Evolutionary conservation across 1,284 basidiomycete species (phyloP).

Genomic region (Tylopilus sp.): DNA sequence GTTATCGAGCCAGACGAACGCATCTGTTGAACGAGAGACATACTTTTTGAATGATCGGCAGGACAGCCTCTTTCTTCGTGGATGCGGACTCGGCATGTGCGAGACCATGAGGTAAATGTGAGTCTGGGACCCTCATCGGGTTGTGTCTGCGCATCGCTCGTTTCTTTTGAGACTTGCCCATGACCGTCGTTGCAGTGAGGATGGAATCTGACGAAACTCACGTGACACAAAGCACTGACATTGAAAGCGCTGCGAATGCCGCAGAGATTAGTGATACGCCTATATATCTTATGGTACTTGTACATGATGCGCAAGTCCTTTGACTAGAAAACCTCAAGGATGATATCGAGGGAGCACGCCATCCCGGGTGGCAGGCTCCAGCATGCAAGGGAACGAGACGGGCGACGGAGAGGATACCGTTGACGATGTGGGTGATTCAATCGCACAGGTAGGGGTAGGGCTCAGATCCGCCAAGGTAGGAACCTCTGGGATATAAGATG

Average conservation of each 20-base stretch:
- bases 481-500: conserved; percentile 2
- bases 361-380: conserved; percentile 10
- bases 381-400: conserved; percentile 2
- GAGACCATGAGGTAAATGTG: conserved; percentile 80
- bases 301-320: conserved; percentile 21
- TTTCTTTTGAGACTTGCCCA: conserved; percentile 92
- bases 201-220: too few species aligned
- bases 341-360: conserved; percentile 29
- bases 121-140: conserved; percentile 87
- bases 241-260: background rate
- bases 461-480: background rate
- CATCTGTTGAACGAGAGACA: conserved; percentile 10
- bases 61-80: conserved; percentile 71
- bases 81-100: conserved; percentile 67
- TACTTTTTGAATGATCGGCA: conserved; percentile 88
- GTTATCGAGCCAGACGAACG: background rate
- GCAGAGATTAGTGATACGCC: conserved; percentile 26
- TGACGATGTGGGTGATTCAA: background rate
- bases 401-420: background rate
- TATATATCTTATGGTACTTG: conserved; percentile 26
- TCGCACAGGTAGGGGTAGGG: background rate
- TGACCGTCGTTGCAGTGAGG: too few species aligned
- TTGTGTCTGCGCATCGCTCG: conserved; percentile 79
- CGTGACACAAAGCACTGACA: conserved; percentile 9
- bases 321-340: conserved; percentile 21